phyloP scores from a whole-genome alignment of 2,329 filamentous ascomycete species.

The Aureobasidium leucospermi region DNA sequence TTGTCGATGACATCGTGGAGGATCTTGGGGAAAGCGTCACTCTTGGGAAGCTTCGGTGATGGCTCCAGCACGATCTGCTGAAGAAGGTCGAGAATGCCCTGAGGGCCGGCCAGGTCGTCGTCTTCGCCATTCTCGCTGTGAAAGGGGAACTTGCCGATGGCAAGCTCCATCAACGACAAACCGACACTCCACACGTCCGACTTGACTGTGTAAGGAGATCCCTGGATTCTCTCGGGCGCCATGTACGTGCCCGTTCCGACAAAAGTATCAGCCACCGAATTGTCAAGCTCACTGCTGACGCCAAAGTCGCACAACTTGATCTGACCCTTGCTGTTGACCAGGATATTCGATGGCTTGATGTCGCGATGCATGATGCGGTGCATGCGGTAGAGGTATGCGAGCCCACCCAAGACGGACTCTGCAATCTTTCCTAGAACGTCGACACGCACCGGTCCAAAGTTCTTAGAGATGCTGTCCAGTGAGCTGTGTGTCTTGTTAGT shows the following conservation, averaged over 20 bases:
- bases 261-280: slow-evolving; percentile 96
- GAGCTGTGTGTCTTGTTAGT: slow-evolving; percentile 49
- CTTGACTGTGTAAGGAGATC: slow-evolving; percentile 94
- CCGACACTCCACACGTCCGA: slow-evolving; percentile 99
- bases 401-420: slow-evolving; percentile 84
- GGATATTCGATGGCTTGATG: slow-evolving; percentile 95
- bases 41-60: slow-evolving; percentile 87
- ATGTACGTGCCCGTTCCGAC: slow-evolving; percentile 99
- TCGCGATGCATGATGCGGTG: slow-evolving; percentile 99
- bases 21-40: slow-evolving; percentile 91
- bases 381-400: slow-evolving; percentile 90
- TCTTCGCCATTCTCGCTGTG: slow-evolving; percentile 65
- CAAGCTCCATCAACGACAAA: slow-evolving; percentile 89
- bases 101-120: slow-evolving; percentile 62
- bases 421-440: slow-evolving; percentile 97
- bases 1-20: slow-evolving; percentile 96
- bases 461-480: slow-evolving; percentile 85
- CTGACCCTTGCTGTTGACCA: slow-evolving; percentile 86
- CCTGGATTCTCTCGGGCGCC: slow-evolving; percentile 96
- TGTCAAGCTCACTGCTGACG: slow-evolving; percentile 95
- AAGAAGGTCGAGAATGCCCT: slow-evolving; percentile 89
- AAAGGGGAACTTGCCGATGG: slow-evolving; percentile 96
- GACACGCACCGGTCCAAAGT: slow-evolving; percentile 90
- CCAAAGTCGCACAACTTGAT: slow-evolving; percentile 99
- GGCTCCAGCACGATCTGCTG: slow-evolving; percentile 98